Evolutionary conservation across 2,329 filamentous ascomycete species (phyloP).

Genomic region (Sarocladium brachiariae): DNA sequence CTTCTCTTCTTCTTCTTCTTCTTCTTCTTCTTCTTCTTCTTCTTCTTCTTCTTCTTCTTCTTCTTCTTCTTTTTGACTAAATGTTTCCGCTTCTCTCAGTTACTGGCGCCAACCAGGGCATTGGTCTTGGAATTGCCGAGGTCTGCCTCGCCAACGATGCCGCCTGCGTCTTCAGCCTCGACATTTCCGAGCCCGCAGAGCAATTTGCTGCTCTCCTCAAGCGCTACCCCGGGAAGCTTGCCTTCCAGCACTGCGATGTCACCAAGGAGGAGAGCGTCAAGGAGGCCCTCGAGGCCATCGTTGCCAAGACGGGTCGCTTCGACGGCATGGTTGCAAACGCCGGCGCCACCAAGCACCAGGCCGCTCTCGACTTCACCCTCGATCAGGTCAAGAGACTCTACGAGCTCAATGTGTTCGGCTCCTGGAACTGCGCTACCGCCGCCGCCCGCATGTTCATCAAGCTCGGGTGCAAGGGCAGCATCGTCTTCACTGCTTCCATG

Average conservation of each 20-base stretch:
- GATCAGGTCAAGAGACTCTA: conserved; percentile 26
- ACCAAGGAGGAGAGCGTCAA: conserved; percentile 33
- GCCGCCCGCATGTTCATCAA: conserved; percentile 35
- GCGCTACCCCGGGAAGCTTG: conserved; percentile 32
- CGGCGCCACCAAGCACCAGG: conserved; percentile 42
- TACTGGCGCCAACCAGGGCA: conserved; percentile 37
- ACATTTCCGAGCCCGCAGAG: conserved; percentile 20
- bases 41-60: too few species aligned
- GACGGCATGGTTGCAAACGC: conserved; percentile 45
- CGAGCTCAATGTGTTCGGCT: conserved; percentile 39
- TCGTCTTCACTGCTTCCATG: conserved; percentile 41
- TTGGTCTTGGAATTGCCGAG: conserved; percentile 39
- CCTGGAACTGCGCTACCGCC: conserved; percentile 37
- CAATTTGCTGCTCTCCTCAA: conserved; percentile 26
- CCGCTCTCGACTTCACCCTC: conserved; percentile 34
- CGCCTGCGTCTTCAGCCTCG: conserved; percentile 21
- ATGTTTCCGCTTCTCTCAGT: too few species aligned
- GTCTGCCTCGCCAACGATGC: conserved; percentile 38
- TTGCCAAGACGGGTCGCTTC: conserved; percentile 30
- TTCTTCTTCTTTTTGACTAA: too few species aligned
- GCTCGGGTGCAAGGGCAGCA: conserved; percentile 25
- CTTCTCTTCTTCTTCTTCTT: too few species aligned
- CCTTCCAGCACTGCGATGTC: conserved; percentile 39
- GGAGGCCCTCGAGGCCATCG: conserved; percentile 32
- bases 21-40: too few species aligned